A percentile compares a stretch with the other conserved stretches of the same genome.
phyloP scores from a whole-genome alignment of 169 alveolate genomes.

The Cryptosporidium viatorum region DNA sequence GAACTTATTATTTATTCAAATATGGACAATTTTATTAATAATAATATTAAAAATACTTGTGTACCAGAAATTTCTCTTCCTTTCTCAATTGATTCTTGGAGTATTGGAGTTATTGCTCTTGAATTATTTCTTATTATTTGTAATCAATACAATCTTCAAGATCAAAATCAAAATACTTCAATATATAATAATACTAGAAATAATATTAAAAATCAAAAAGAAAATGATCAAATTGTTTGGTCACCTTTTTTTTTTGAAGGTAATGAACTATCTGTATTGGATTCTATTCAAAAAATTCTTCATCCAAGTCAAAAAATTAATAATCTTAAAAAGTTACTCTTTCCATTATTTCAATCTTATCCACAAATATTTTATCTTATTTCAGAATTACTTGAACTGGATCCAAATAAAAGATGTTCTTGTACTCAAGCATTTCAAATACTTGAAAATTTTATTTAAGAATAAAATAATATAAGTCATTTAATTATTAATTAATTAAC shows the following conservation, averaged over 20 bases:
- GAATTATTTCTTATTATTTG: conserved; percentile 43
- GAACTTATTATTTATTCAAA: conserved; percentile 29
- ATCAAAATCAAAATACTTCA: neutral
- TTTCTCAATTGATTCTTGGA: conserved; percentile 62
- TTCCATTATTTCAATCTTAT: conserved; percentile 39
- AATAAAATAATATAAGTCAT: too few species aligned
- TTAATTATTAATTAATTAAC: neutral
- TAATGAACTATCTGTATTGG: conserved; percentile 54
- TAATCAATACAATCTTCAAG: neutral
- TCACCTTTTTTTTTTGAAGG: conserved; percentile 63
- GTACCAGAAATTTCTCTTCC: conserved; percentile 15
- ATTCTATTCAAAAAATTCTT: conserved; percentile 39
- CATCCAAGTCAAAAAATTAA: conserved; percentile 13
- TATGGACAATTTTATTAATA: neutral
- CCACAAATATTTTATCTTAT: conserved; percentile 51
- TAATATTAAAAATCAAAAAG: neutral
- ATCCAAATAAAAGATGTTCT: conserved; percentile 64
- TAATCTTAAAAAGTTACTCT: conserved; percentile 16
- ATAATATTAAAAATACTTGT: neutral
- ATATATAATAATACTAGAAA: conserved; percentile 42
- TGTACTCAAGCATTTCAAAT: conserved; percentile 37
- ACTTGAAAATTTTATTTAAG: neutral
- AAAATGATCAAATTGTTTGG: conserved; percentile 27
- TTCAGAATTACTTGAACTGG: conserved; percentile 55
- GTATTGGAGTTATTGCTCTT: conserved; percentile 56